A percentile compares a stretch with the other conserved stretches of the same genome.
phyloP scores from a whole-genome alignment of 495 filamentous ascomycete species.

The Margaritispora aquatica region DNA sequence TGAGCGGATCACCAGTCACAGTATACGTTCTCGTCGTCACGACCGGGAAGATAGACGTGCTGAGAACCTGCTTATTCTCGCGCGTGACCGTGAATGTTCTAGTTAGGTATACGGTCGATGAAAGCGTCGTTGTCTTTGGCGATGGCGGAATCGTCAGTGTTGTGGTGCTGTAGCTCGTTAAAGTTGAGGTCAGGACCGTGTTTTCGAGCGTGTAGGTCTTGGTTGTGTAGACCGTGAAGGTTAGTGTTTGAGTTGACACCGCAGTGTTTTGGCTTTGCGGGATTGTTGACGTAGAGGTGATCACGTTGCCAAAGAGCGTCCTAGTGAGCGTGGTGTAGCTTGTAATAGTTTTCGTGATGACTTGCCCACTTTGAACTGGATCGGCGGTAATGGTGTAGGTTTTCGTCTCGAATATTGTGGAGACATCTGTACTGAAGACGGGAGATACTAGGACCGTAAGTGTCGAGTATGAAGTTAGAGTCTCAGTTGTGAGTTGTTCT shows the following conservation, averaged over 20 bases:
- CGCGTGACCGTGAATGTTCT: background rate
- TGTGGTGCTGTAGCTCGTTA: background rate
- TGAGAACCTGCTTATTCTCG: background rate
- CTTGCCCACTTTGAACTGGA: background rate
- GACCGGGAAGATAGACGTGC: background rate
- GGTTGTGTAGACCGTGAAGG: background rate
- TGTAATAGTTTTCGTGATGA: background rate
- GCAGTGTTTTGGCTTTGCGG: background rate
- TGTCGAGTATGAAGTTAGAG: background rate
- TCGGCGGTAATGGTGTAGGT: background rate
- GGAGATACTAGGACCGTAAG: background rate
- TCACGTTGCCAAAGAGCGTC: background rate
- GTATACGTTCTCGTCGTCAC: background rate
- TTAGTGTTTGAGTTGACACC: background rate
- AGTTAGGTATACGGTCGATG: background rate
- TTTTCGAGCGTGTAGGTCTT: background rate
- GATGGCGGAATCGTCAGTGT: background rate
- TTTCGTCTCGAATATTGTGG: background rate
- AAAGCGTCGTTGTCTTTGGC: background rate
- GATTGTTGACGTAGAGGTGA: background rate
- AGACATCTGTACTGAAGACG: background rate
- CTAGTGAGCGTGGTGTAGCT: background rate
- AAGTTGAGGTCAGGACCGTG: background rate
- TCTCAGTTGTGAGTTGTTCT: background rate
- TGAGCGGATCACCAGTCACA: background rate